Conservation (phyloP, 1,139 yeast species). For the Pichia sp. region DNA sequence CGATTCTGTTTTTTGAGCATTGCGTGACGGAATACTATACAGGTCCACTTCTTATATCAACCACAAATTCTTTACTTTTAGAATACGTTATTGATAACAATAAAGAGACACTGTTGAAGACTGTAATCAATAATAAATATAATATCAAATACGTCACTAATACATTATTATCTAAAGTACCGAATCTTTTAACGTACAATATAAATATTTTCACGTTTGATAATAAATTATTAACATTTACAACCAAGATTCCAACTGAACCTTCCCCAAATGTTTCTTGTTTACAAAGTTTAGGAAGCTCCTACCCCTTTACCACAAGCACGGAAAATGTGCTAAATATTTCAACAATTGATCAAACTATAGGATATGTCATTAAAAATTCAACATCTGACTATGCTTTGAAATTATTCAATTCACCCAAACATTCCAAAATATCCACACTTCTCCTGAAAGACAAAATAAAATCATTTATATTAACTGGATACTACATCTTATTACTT, state of each 20-base stretch:
- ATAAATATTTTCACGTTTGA: slow-evolving; percentile 6
- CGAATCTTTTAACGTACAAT: slow-evolving; percentile 3
- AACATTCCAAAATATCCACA: neutral
- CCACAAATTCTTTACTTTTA: slow-evolving; percentile 38
- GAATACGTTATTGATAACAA: slow-evolving; percentile 40
- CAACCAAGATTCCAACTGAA: slow-evolving; percentile 9
- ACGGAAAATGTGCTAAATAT: neutral
- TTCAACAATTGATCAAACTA: neutral
- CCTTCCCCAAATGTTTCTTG: slow-evolving; percentile 10
- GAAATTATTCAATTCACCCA: neutral
- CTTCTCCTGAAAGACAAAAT: neutral
- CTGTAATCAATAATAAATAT: slow-evolving; percentile 30
- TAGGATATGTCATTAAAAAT: neutral
- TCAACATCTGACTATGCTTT: neutral
- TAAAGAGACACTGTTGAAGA: slow-evolving; percentile 37
- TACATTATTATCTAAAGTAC: neutral
- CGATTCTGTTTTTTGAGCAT: slow-evolving; percentile 39
- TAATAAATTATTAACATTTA: neutral
- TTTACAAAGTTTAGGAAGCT: slow-evolving; percentile 17
- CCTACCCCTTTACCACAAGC: slow-evolving; percentile 9
- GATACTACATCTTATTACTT: slow-evolving; percentile 47
- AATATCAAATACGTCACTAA: slow-evolving; percentile 11
- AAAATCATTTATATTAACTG: slow-evolving; percentile 28
- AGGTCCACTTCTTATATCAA: slow-evolving; percentile 46
- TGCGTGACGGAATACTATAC: slow-evolving; percentile 34